Evolutionary conservation across 2,329 filamentous ascomycete genomes (phyloP).

Genomic region (Alternaria longipes): DNA sequence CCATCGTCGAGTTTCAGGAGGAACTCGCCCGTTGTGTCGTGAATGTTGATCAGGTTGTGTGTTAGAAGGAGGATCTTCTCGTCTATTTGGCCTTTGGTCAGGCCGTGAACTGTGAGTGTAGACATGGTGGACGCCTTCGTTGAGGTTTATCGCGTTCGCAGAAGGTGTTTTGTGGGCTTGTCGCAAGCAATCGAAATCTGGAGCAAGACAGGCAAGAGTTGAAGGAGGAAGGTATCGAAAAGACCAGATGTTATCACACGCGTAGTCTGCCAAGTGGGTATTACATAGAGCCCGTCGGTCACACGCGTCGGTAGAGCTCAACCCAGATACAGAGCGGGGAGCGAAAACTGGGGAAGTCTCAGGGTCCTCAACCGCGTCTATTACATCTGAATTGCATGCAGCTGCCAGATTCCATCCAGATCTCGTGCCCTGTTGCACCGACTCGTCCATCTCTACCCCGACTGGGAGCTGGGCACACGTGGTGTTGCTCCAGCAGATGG

Average conservation of each 20-base stretch:
- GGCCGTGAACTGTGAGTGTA: conserved; percentile 52
- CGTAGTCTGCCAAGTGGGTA: conserved; percentile 11
- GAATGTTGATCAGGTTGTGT: conserved; percentile 78
- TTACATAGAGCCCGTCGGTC: conserved; percentile 9
- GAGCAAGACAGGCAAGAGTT: neutral
- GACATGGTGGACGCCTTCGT: conserved; percentile 42
- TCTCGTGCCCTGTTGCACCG: conserved; percentile 36
- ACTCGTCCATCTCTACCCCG: conserved; percentile 32
- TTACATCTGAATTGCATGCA: conserved; percentile 10
- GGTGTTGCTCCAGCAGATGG: conserved; percentile 21
- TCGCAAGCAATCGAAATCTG: neutral
- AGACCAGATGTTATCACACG: conserved; percentile 4
- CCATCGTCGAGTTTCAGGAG: conserved; percentile 75
- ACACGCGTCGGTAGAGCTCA: conserved; percentile 16
- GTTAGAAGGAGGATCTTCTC: conserved; percentile 72
- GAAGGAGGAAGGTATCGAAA: neutral
- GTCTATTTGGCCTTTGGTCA: conserved; percentile 58
- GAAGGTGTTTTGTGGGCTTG: neutral
- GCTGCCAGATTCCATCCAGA: conserved; percentile 27
- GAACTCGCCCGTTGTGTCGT: conserved; percentile 78
- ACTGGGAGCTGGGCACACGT: conserved; percentile 28
- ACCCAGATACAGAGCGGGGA: conserved; percentile 13
- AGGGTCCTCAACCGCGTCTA: conserved; percentile 12
- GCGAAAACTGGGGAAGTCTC: conserved; percentile 21
- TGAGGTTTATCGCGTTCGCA: neutral